Percentiles rank a stretch among this genome's conserved stretches.
phyloP scores from a whole-genome alignment of 164 flowering plant genomes.

The Magnolia sinica region DNA sequence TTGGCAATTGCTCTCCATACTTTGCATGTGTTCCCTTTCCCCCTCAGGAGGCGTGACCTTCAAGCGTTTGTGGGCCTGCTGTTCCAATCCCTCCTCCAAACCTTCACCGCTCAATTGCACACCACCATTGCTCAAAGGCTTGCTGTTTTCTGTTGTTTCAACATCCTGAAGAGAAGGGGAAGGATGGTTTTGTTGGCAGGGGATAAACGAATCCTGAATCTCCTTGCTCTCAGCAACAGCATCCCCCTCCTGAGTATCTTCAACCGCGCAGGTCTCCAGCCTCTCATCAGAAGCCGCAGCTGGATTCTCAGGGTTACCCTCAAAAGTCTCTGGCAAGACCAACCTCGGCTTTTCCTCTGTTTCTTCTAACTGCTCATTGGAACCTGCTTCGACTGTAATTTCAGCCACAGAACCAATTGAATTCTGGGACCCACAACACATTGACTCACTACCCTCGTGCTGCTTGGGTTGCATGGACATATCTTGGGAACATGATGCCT shows the following conservation, averaged over 20 bases:
- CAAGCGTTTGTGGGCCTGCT: slow-evolving; percentile 33
- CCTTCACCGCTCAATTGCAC: slow-evolving; percentile 10
- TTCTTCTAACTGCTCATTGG: slow-evolving; percentile 2
- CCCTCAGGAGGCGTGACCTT: slow-evolving; percentile 20
- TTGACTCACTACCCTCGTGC: slow-evolving; percentile 14
- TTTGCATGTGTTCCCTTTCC: background rate
- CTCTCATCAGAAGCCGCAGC: slow-evolving; percentile 18
- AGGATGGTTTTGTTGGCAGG: slow-evolving; percentile 13
- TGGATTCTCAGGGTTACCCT: slow-evolving; percentile 7
- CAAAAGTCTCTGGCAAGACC: slow-evolving; percentile 15
- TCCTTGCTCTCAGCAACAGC: slow-evolving; percentile 10
- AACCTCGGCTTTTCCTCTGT: slow-evolving; percentile 6
- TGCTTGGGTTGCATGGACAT: slow-evolving; percentile 16
- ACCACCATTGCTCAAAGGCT: slow-evolving; percentile 5
- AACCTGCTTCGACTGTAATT: background rate
- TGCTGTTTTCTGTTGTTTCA: slow-evolving; percentile 2
- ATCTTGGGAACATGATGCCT: slow-evolving; percentile 18
- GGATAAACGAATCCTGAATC: slow-evolving; percentile 4
- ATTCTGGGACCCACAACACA: slow-evolving; percentile 23
- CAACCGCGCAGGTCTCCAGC: slow-evolving; percentile 8
- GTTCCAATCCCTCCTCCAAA: slow-evolving; percentile 17
- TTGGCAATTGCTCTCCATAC: background rate
- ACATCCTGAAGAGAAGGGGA: background rate
- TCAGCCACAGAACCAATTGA: slow-evolving; percentile 26
- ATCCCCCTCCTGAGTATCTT: background rate